A percentile compares a stretch with the other conserved stretches of the same genome.
Conservation (phyloP, 805 yeast species). For the Hanseniaspora clermontiae region DNA sequence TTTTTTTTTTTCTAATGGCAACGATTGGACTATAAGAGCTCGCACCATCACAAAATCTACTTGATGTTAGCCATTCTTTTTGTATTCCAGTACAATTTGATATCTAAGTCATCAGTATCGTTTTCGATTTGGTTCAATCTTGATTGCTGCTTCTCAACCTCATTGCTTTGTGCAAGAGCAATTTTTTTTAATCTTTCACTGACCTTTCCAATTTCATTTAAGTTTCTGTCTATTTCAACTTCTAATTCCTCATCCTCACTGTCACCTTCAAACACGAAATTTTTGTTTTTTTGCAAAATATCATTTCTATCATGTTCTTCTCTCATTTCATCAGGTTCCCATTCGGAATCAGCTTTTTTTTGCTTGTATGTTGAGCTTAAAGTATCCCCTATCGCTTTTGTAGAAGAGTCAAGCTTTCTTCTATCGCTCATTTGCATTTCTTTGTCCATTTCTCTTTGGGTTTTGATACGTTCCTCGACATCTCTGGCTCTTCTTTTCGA, state of each 20-base stretch:
- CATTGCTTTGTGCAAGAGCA: conserved; percentile 62
- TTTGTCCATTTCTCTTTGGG: conserved; percentile 51
- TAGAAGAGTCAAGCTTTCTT: conserved; percentile 46
- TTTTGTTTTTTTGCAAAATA: conserved; percentile 39
- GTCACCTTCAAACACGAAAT: conserved; percentile 78
- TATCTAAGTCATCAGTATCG: conserved; percentile 72
- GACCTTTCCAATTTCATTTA: conserved; percentile 61
- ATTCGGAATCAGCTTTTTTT: conserved; percentile 14
- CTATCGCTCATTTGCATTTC: conserved; percentile 49
- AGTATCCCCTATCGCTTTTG: conserved; percentile 55
- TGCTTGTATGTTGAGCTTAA: conserved; percentile 35
- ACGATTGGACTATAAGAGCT: no score
- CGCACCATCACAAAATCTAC: conserved; percentile 17
- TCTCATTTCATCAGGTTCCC: conserved; percentile 22
- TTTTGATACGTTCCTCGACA: conserved; percentile 56
- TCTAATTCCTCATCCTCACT: conserved; percentile 90
- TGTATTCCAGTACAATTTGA: conserved; percentile 66
- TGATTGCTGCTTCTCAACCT: conserved; percentile 63
- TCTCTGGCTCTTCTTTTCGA: conserved; percentile 61
- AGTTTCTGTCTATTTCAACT: conserved; percentile 67
- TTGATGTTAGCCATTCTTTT: conserved; percentile 48
- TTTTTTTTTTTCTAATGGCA: no score
- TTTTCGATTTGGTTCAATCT: conserved; percentile 68
- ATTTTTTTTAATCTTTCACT: conserved; percentile 59
- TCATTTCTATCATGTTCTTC: conserved; percentile 30